Evolutionary conservation across 176 grass and related monocot species (phyloP).

Genomic region (Rhipidocladum racemiflorum): DNA sequence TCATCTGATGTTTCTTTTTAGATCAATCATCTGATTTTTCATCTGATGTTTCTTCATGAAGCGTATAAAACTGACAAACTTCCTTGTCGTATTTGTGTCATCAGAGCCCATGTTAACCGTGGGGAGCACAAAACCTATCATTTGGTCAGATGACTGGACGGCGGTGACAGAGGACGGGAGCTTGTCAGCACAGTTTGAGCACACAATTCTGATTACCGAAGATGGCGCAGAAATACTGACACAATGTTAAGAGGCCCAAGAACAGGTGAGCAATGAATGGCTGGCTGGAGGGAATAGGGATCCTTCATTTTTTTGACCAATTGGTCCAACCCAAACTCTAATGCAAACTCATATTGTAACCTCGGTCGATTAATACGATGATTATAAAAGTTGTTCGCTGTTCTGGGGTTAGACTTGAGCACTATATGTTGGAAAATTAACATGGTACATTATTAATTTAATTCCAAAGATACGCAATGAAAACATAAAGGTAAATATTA

Average conservation of each 20-base stretch:
- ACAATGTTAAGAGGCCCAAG: conserved; percentile 36
- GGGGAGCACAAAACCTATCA: conserved; percentile 66
- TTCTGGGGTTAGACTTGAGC: background rate
- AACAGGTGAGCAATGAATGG: background rate
- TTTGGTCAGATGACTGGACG: conserved; percentile 89
- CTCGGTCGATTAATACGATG: background rate
- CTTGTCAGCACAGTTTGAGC: conserved; percentile 89
- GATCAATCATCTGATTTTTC: too few species aligned
- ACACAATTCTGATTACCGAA: conserved; percentile 75
- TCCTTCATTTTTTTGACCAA: conserved; percentile 14
- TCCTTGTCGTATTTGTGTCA: background rate
- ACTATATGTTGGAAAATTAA: too few species aligned
- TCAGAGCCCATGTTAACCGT: conserved; percentile 92
- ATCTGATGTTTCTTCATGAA: background rate
- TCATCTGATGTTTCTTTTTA: background rate
- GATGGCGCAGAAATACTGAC: conserved; percentile 80
- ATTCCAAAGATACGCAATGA: too few species aligned
- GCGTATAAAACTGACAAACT: conserved; percentile 18
- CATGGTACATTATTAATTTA: too few species aligned
- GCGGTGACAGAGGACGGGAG: conserved; percentile 86
- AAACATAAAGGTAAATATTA: too few species aligned
- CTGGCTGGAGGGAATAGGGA: background rate
- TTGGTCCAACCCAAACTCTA: background rate
- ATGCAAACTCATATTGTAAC: conserved; percentile 7
- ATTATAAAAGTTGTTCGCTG: background rate